Percentiles rank a stretch among this genome's conserved stretches.
Conservation (phyloP, 495 filamentous ascomycete species). For the Bacidia gigantensis region DNA sequence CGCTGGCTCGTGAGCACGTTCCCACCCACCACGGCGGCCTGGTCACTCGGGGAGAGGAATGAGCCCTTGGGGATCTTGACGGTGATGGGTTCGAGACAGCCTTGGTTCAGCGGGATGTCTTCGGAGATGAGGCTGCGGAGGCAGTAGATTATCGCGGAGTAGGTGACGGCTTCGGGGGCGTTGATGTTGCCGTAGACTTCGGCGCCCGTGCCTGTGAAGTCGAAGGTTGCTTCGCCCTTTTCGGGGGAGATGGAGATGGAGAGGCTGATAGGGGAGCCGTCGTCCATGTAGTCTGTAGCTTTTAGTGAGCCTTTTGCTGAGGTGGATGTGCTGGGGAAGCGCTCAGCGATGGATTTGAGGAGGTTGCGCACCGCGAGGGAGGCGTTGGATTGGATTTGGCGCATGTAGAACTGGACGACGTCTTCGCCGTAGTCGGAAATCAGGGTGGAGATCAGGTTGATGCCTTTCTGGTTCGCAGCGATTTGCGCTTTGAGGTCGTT, state of each 20-base stretch:
- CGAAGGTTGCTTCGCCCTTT: slow-evolving; percentile 77
- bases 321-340: slow-evolving; percentile 34
- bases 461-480: slow-evolving; percentile 91
- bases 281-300: slow-evolving; percentile 84
- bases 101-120: slow-evolving; percentile 94
- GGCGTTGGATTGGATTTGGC: slow-evolving; percentile 82
- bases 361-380: slow-evolving; percentile 73
- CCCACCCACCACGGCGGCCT: slow-evolving; percentile 86
- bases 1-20: slow-evolving; percentile 89
- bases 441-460: slow-evolving; percentile 70
- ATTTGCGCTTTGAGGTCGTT: slow-evolving; percentile 95
- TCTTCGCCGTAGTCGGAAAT: slow-evolving; percentile 84
- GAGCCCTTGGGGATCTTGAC: slow-evolving; percentile 72
- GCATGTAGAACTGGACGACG: slow-evolving; percentile 94
- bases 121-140: slow-evolving; percentile 82
- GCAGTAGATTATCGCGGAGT: slow-evolving; percentile 93
- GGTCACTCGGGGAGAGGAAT: slow-evolving; percentile 74
- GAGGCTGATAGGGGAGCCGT: slow-evolving; percentile 78
- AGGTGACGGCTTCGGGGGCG: slow-evolving; percentile 85
- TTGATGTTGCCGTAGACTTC: slow-evolving; percentile 95
- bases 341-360: slow-evolving; percentile 61
- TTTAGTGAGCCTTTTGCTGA: slow-evolving; percentile 45
- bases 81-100: slow-evolving; percentile 76
- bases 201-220: slow-evolving; percentile 81
- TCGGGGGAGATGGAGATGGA: slow-evolving; percentile 69